Conservation (phyloP, 2,329 filamentous ascomycete genomes). For the Stachybotrys chlorohalonatus region DNA sequence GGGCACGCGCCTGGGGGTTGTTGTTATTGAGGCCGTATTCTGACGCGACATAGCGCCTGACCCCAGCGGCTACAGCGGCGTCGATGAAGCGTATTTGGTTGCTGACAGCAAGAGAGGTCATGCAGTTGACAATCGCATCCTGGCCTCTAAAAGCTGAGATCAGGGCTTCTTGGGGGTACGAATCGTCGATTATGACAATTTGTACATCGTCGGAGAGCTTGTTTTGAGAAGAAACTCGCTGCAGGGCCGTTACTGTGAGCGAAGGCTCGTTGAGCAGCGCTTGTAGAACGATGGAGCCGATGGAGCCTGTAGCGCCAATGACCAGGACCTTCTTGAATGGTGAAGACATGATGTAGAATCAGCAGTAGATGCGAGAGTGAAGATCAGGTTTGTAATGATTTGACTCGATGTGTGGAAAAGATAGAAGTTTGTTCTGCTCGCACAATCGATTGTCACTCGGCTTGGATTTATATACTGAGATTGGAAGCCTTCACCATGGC, state of each 20-base stretch:
- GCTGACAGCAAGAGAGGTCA: slow-evolving; percentile 17
- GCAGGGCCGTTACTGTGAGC: slow-evolving; percentile 16
- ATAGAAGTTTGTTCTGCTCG: too few relatives aligned
- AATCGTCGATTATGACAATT: slow-evolving; percentile 15
- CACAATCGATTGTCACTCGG: too few relatives aligned
- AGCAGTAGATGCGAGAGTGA: neutral
- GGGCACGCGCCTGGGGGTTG: slow-evolving; percentile 4
- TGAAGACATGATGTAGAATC: slow-evolving; percentile 1
- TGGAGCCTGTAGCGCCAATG: slow-evolving; percentile 19
- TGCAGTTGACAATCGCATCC: slow-evolving; percentile 26
- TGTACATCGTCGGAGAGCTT: slow-evolving; percentile 8
- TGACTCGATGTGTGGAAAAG: too few relatives aligned
- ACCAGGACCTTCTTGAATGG: slow-evolving; percentile 18
- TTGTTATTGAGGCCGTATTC: slow-evolving; percentile 31
- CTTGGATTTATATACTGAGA: too few relatives aligned
- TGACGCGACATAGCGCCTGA: slow-evolving; percentile 42
- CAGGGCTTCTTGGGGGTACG: slow-evolving; percentile 12
- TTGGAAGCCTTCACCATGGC: too few relatives aligned
- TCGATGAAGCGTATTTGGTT: slow-evolving; percentile 40
- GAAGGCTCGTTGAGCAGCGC: slow-evolving; percentile 15
- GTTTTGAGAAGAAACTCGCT: slow-evolving; percentile 16
- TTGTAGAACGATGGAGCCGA: slow-evolving; percentile 16
- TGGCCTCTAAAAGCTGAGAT: slow-evolving; percentile 4
- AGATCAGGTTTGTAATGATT: too few relatives aligned
- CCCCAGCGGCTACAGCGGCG: slow-evolving; percentile 40